These are phyloP conservation scores for Tylopilus intermedius DNA, from an alignment of 768 basidiomycete species.

Conservation along the genomic window DNA sequence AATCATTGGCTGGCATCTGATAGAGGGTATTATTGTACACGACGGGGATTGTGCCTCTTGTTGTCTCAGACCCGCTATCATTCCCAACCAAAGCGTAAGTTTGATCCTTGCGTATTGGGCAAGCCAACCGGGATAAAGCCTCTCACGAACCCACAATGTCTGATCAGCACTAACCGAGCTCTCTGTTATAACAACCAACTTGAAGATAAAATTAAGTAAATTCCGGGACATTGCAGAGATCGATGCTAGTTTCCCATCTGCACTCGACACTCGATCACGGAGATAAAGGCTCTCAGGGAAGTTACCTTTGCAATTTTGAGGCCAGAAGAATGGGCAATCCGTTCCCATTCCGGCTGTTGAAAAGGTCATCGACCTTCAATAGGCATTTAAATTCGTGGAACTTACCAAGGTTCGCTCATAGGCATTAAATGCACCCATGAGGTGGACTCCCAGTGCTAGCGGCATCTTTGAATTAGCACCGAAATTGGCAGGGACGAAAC, in stretches of 20 bases:
- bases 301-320: background rate
- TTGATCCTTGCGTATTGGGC: no score
- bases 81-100: no score
- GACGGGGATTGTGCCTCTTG: no score
- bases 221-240: background rate
- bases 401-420: background rate
- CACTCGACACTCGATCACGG: background rate
- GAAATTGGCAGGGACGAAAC: constrained; percentile 1
- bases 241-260: background rate
- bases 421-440: background rate
- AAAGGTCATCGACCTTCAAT: background rate
- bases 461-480: constrained; percentile 2
- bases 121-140: no score
- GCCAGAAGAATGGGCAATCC: background rate
- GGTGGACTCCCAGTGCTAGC: background rate
- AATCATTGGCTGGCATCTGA: no score
- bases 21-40: no score
- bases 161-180: no score
- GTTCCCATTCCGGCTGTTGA: constrained; percentile 1
- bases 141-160: no score
- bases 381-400: background rate
- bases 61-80: no score
- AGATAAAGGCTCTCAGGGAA: background rate
- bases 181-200: background rate
- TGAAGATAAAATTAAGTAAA: background rate